Conservation (phyloP, 495 filamentous ascomycete genomes). For the Pseudevernia furfuracea region DNA sequence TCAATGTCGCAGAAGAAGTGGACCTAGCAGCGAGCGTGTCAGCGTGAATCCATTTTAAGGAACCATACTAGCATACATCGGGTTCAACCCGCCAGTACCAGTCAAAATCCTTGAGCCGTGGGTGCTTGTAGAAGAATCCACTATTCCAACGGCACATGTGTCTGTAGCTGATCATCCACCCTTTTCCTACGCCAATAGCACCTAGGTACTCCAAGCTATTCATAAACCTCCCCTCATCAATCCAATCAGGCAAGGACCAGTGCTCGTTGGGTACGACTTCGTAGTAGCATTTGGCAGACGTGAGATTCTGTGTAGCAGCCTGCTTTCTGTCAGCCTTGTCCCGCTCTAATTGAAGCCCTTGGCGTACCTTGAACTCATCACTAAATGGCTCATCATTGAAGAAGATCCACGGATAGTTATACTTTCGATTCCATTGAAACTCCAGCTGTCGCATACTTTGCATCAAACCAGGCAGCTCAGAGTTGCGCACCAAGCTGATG, state of each 20-base stretch:
- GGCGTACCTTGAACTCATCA: constrained; percentile 32
- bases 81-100: constrained; percentile 90
- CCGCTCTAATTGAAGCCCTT: not conserved
- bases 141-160: constrained; percentile 91
- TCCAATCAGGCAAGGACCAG: constrained; percentile 46
- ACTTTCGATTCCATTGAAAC: constrained; percentile 34
- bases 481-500: constrained; percentile 34
- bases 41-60: constrained; percentile 36
- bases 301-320: constrained; percentile 32
- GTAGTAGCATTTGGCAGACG: constrained; percentile 31
- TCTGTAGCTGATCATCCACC: constrained; percentile 52
- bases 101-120: constrained; percentile 58
- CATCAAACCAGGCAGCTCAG: constrained; percentile 31
- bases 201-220: constrained; percentile 45
- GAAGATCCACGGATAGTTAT: constrained; percentile 36
- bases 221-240: constrained; percentile 51
- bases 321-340: constrained; percentile 11
- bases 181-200: constrained; percentile 48
- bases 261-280: constrained; percentile 40
- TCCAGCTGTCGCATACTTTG: constrained; percentile 37
- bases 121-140: constrained; percentile 80
- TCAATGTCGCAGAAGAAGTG: constrained; percentile 63
- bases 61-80: constrained; percentile 39
- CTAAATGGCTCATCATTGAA: constrained; percentile 37
- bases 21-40: constrained; percentile 13